Evolutionary conservation across 805 yeast genomes (phyloP), one percentile per base, ranked within the genome.

Genomic region (Metschnikowia gelsemii): DNA sequence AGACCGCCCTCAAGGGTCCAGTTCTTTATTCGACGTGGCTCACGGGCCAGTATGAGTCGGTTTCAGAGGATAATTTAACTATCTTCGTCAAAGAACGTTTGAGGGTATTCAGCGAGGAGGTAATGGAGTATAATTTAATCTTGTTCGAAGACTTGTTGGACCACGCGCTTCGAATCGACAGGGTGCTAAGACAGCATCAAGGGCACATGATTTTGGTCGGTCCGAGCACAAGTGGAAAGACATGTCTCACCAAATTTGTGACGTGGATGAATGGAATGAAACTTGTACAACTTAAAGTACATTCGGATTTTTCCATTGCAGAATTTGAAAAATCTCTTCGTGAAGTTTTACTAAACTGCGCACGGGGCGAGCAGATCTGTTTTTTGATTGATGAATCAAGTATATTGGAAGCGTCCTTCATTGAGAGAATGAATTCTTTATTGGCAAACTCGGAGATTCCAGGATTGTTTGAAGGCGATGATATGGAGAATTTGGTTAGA

Each of bases 391-490:
- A 88, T 51, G 96, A 91, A 52, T 80, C 95, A 0, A 78, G 82
- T 21, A 78, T 89, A 37, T 52, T 81, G 30, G 90, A 87, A 24
- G 72, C 95, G 0, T 70, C 93, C 0, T 91, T 90, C 55, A 62
- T 91, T 22, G 98, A 91, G 60, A 68, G 96, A 46, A 88, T 91
- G 93, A 91, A 91, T 54, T 87, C 96, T 0, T 65, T 91, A n/a
- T 70, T 91, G 27, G 96, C 97, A 0, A 91, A 91, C 61, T 86
- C 96, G 0, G 97, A 91, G 55, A 74, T 89, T 27, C 96, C 96
- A 0, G 96, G 96, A 3, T 64, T 91, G 11, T 91, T 87, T 59
- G 85, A 78, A 42, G 89, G 81, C 0, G 95, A 87, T 8, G 90
- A 86, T 7, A 73, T 68, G 37, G 64, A 63, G 0, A 44, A 68